Base-by-base conservation (phyloP, 345 rosid genomes). In the Salix suchowensis region DNA sequence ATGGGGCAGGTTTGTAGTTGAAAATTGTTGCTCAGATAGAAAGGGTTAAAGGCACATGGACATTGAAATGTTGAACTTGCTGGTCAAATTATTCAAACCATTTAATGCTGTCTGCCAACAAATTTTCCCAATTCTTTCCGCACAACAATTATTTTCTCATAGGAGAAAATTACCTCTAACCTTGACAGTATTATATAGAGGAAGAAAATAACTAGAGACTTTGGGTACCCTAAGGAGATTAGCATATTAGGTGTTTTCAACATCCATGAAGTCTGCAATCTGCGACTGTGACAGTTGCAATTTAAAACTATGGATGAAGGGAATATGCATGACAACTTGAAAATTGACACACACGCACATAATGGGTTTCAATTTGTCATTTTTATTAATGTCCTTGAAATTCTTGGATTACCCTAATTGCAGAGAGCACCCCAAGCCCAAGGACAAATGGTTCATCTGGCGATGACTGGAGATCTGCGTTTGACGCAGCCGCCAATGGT, bases 381-480 rank as follows among this genome's bases (percentile, higher is more conserved):
- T 55, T 3, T 55, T 55, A 44, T 70, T 64, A 4, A 26, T 42
- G 21, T 21, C 9, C n/a, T 23, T 55, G 3, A 55, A 55, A 39
- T 16, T 32, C 61, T 42, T 23, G 19, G 28, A 68, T 24, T 7
- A 19, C 5, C 67, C 61, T 46, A 19, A 68, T 16, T 42, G 71
- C 93, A 92, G 99, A 96, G 70, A 94, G 89, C 87, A 94, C 96
- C 86, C 95, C 61, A 54, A 52, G 58, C 58, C 23, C 97, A 42
- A 89, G 88, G 79, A 72, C 86, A 60, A 87, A 70, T 50, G 94
- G 90, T 69, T 61, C 89, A 23, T 54, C 85, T 12, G 98, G 95
- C 0, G 96, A 96, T 40, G 99, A 94, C 79, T 96, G 98, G 99
- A 96, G 97, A 85, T 82, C 91, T 73, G 99, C 99, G 69, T 96